Base-by-base conservation (phyloP, 768 basidiomycete species). In the Boletus edulis region DNA sequence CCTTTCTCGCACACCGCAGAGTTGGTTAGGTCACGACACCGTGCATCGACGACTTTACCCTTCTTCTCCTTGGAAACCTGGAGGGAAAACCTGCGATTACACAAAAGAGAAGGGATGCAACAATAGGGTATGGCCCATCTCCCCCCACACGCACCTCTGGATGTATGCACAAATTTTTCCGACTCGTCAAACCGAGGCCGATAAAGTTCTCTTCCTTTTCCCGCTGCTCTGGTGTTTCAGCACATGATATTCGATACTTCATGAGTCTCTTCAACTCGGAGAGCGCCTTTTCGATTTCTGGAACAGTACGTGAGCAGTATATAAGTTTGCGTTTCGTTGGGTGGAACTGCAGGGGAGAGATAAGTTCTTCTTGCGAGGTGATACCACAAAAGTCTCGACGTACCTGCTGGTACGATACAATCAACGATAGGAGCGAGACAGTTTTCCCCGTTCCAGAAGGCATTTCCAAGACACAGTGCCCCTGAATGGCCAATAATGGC, bases 381-480 rank as follows among this genome's bases (percentile, higher is more conserved):
- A 11, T 18, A 54, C 8, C 15, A 3, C 17, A 44, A 45, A 45
- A 18, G 4, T 14, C 24, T 27, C 27, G 61, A 91, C 32, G 39
- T 32, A 66, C 96, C 77, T 97, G 94, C 73, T 98, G 96, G 67
- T 98, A 99, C 14, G 96, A 97, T 37, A 99, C 89, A 73, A 99
- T 99, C 52, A 99, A 74, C 3, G 92, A 94, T 17, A 99, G 78
- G 10, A 99, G 77, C 12, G 94, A 98, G 24, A 99, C 97, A 0
- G 97, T 99, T 77, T 99, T 99, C 22, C 97, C 97, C 20, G 97
- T 99, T 15, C 97, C 97, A 12, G 97, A 98, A 58, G 97, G 97
- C 97, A 99, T 99, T 77, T 99, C 97, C 37, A 99, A 81, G n/a
- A 98, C 93, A 70, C 97, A 98, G 63, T 99, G 97, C 47, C 97